Percentiles rank a stretch among this genome's conserved stretches.
Conservation (phyloP, 805 yeast genomes). For the Wickerhamiella slavikovae region DNA sequence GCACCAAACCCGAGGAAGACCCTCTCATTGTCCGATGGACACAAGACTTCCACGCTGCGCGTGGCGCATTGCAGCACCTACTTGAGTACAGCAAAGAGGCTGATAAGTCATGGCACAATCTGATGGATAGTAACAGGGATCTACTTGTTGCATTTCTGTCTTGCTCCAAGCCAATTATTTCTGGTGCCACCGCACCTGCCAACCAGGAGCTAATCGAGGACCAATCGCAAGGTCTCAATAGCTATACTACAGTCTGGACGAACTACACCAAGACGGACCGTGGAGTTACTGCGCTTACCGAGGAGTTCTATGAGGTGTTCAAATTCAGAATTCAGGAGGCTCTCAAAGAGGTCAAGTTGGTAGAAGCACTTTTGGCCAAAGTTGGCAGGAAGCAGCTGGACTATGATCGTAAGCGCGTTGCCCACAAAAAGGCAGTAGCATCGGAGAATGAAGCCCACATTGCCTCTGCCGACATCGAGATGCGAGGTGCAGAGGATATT, state of each 20-base stretch:
- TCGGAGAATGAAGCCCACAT: background rate
- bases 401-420: conserved; percentile 14
- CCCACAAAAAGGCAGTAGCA: background rate
- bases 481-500: background rate
- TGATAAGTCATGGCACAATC: conserved; percentile 3
- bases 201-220: background rate
- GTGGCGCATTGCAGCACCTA: conserved; percentile 14
- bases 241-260: conserved; percentile 11
- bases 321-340: conserved; percentile 10
- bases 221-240: conserved; percentile 2
- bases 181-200: conserved; percentile 2
- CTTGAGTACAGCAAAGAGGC: conserved; percentile 8
- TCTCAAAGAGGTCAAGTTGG: conserved; percentile 10
- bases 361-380: conserved; percentile 16
- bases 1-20: conserved; percentile 18
- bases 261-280: conserved; percentile 13
- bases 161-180: conserved; percentile 9
- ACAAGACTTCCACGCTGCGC: conserved; percentile 17
- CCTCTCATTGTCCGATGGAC: conserved; percentile 17
- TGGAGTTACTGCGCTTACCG: conserved; percentile 10
- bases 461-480: background rate
- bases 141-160: conserved; percentile 11
- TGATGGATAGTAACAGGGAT: conserved; percentile 1
- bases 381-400: conserved; percentile 21
- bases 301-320: conserved; percentile 11